These are phyloP conservation scores for Suillus brevipes DNA, from an alignment of 768 basidiomycete species.

Conservation along the genomic window DNA sequence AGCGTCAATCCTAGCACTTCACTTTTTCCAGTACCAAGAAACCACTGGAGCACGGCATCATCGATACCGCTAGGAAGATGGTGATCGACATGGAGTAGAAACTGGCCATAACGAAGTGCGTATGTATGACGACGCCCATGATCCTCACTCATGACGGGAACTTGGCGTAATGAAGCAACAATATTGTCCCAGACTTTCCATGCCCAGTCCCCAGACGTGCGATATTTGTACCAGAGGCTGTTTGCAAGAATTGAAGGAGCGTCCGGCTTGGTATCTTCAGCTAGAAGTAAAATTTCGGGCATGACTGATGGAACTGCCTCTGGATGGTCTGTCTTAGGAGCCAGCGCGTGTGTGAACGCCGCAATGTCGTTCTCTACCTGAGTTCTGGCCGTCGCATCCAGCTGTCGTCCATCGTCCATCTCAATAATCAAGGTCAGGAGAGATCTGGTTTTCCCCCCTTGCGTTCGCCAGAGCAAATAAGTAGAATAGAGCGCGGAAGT, in stretches of 20 bases:
- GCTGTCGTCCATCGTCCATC: constrained; percentile 60
- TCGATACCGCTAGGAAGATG: constrained; percentile 77
- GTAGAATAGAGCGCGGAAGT: constrained; percentile 59
- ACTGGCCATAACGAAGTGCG: constrained; percentile 66
- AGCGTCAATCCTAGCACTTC: constrained; percentile 58
- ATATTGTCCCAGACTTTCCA: constrained; percentile 87
- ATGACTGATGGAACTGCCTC: constrained; percentile 39
- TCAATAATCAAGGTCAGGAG: constrained; percentile 64
- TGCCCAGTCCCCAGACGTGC: constrained; percentile 70
- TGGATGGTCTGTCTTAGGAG: constrained; percentile 36
- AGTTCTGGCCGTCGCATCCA: constrained; percentile 56
- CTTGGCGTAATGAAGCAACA: constrained; percentile 69
- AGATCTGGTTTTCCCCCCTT: constrained; percentile 64
- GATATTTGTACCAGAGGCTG: constrained; percentile 81
- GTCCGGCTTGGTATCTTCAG: constrained; percentile 55
- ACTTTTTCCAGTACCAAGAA: constrained; percentile 62
- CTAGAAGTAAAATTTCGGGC: constrained; percentile 70
- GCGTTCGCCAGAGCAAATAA: constrained; percentile 62
- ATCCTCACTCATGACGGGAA: constrained; percentile 57
- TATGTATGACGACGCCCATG: constrained; percentile 46
- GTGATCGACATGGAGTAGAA: constrained; percentile 73
- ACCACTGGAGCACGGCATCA: constrained; percentile 69
- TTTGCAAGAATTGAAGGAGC: constrained; percentile 73
- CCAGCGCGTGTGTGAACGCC: constrained; percentile 54
- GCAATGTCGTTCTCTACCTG: constrained; percentile 60